Evolutionary conservation across 1,284 basidiomycete genomes (phyloP), one percentile per base, ranked within the genome.

Genomic region (Fistulinella cinereoalba): DNA sequence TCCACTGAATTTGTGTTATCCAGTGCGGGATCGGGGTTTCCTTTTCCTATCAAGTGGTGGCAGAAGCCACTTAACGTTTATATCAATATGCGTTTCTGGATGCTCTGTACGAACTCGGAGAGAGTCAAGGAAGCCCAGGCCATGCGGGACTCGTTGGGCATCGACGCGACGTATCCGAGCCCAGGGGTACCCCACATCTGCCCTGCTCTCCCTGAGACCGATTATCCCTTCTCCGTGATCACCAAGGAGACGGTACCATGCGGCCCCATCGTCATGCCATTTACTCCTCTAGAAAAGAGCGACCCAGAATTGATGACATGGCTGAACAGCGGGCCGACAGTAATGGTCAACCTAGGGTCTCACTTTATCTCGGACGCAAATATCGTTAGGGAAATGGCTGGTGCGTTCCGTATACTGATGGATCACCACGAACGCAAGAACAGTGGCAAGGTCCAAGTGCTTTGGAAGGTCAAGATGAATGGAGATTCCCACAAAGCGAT

Each of bases 261-360:
- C 4, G 45, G 18, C 40, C n/a, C 40, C 4, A 41, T 46, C 12
- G 9, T 46, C 13, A 0, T 46, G 21, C 39, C 39, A 5, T 46
- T 46, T 19, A 13, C 36, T 2, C 33, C 44, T 10, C 11, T 46
- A 19, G 44, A 46, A 21, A 25, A 46, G 21, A 21, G 21, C 13
- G 45, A 46, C 18, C 34, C 16, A 9, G 34, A 11, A 6, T 21
- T 46, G 28, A 13, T 12, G 11, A 31, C 22, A 24, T 46, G 45
- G 45, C 15, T 46, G 18, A 25, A 41, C 33, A 25, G 31, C 8
- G 32, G 25, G 3, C 45, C 45, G 11, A 46, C 45, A 3, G 44
- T 46, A 16, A 18, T 46, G 33, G 29, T 46, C 33, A 46, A 41
- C 22, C 31, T 46, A n/a, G 41, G 46, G 12, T 38, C 40, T 21